Percentiles rank a stretch among this genome's conserved stretches.
Evolutionary conservation across 1,284 basidiomycete genomes (phyloP).

Genomic region (Cryptococcus sp.): DNA sequence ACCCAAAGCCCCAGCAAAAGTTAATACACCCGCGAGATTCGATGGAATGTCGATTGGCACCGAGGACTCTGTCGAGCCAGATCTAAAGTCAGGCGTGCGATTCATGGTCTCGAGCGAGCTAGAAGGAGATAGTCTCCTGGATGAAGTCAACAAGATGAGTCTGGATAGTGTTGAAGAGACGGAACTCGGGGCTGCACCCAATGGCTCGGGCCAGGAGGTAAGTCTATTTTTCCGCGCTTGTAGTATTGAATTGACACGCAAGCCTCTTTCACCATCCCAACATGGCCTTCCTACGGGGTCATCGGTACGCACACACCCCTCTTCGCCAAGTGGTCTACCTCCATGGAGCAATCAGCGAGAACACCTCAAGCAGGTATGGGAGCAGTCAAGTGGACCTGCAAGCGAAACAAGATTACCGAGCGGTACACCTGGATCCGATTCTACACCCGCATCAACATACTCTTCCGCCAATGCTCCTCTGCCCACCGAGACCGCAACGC

Average conservation of each 20-base stretch:
- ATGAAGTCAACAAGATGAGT: constrained; percentile 49
- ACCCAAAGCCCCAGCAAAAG: constrained; percentile 18
- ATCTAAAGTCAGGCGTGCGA: constrained; percentile 35
- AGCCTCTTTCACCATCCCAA: constrained; percentile 22
- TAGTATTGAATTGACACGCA: constrained; percentile 21
- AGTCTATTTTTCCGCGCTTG: background rate
- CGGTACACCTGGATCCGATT: constrained; percentile 2
- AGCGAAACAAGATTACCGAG: background rate
- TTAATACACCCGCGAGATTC: background rate
- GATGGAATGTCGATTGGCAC: constrained; percentile 17
- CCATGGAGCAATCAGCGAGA: constrained; percentile 40
- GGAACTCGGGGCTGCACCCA: constrained; percentile 13
- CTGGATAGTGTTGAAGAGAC: constrained; percentile 40
- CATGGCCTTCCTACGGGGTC: background rate
- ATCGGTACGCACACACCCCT: constrained; percentile 11
- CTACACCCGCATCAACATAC: background rate
- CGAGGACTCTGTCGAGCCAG: constrained; percentile 8
- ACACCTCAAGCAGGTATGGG: constrained; percentile 40
- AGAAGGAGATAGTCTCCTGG: constrained; percentile 45
- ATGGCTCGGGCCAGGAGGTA: background rate
- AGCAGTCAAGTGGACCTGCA: constrained; percentile 6
- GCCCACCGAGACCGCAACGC: no score
- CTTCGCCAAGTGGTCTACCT: constrained; percentile 19
- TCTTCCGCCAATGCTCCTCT: no score
- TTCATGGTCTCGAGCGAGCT: constrained; percentile 49